Percentiles rank a stretch among this genome's conserved stretches.
Conservation (phyloP, 768 basidiomycete genomes). For the Suillus americanus region DNA sequence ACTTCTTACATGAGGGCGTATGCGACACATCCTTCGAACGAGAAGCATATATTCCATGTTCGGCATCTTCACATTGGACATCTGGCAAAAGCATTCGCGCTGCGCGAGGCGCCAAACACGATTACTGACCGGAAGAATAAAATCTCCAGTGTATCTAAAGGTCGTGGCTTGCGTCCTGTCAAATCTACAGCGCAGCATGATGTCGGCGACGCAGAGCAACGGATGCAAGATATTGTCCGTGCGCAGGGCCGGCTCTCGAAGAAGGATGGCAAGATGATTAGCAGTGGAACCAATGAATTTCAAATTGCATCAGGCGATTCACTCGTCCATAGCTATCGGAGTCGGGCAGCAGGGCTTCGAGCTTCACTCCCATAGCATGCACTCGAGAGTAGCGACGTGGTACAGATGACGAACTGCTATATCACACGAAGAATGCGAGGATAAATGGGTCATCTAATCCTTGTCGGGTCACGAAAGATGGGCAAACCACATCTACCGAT, state of each 20-base stretch:
- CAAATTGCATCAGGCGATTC: slow-evolving; percentile 72
- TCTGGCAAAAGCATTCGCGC: slow-evolving; percentile 86
- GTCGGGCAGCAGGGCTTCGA: not conserved
- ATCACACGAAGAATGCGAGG: not conserved
- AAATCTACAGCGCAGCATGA: slow-evolving; percentile 18
- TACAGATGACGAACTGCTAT: not conserved
- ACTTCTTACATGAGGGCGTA: no score
- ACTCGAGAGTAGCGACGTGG: not conserved
- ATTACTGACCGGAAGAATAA: slow-evolving; percentile 31
- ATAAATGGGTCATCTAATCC: no score
- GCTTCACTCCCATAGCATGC: no score
- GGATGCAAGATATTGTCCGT: slow-evolving; percentile 87
- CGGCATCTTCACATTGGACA: slow-evolving; percentile 94
- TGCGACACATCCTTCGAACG: slow-evolving; percentile 92
- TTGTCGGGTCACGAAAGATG: no score
- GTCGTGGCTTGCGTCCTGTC: slow-evolving; percentile 3
- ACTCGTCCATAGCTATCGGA: slow-evolving; percentile 38
- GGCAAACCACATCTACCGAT: no score
- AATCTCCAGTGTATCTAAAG: slow-evolving; percentile 6
- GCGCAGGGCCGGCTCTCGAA: slow-evolving; percentile 79
- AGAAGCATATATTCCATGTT: slow-evolving; percentile 97
- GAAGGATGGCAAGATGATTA: slow-evolving; percentile 74
- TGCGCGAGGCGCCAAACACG: slow-evolving; percentile 75
- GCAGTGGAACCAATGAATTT: slow-evolving; percentile 71
- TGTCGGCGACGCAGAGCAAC: slow-evolving; percentile 58